Evolutionary conservation across 2,329 filamentous ascomycete genomes (phyloP).

Genomic region (Aspergillus floridensis): DNA sequence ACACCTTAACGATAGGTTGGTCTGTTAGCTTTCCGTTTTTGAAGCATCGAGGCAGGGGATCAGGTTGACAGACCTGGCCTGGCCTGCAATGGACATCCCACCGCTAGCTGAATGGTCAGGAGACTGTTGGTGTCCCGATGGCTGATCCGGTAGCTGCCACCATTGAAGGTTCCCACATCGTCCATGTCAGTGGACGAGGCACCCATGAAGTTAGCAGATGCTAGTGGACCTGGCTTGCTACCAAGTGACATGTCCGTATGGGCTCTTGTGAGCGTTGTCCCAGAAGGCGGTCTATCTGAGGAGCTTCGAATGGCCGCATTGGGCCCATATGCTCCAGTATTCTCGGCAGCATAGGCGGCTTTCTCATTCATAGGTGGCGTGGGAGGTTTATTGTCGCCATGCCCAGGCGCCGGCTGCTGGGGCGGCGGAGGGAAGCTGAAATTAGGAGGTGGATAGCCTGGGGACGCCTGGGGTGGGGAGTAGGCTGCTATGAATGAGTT

Average conservation of each 20-base stretch:
- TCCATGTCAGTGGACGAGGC: constrained; percentile 58
- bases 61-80: too few species aligned
- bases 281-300: background rate
- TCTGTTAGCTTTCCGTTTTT: too few species aligned
- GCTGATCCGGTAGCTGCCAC: constrained; percentile 88
- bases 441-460: constrained; percentile 8
- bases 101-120: constrained; percentile 82
- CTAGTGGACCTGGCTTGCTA: background rate
- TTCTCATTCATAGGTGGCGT: constrained; percentile 5
- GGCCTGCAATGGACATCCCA: constrained; percentile 77
- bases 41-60: too few species aligned
- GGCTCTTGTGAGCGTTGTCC: background rate
- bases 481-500: too few species aligned
- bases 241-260: background rate
- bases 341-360: background rate
- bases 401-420: constrained; percentile 15
- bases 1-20: too few species aligned
- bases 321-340: background rate
- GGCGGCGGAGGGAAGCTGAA: constrained; percentile 23
- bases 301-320: background rate
- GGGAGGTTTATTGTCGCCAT: background rate
- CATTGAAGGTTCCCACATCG: constrained; percentile 95
- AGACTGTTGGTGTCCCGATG: constrained; percentile 90
- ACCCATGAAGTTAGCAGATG: constrained; percentile 1
- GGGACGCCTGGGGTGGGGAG: constrained; percentile 13